These are phyloP conservation scores for Dipodascopsis uninucleata DNA, from an alignment of 805 yeast genomes.

Conservation along the genomic window DNA sequence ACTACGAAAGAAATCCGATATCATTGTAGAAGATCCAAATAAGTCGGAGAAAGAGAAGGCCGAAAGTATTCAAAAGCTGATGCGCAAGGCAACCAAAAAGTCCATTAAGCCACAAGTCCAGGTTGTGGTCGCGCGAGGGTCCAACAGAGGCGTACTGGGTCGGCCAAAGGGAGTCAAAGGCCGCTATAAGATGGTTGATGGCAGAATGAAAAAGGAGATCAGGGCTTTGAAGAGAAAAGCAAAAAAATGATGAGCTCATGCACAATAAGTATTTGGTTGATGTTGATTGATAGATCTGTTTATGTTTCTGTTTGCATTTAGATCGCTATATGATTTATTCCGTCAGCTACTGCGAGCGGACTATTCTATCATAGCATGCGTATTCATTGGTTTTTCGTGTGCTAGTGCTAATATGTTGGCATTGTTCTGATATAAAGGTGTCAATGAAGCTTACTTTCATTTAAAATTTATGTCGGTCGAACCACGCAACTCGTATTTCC, in stretches of 20 bases:
- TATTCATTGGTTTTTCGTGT: too few relatives aligned
- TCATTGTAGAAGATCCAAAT: constrained; percentile 80
- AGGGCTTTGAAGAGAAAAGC: constrained; percentile 87
- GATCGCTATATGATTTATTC: too few relatives aligned
- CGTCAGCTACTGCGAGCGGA: too few relatives aligned
- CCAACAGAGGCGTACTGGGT: constrained; percentile 81
- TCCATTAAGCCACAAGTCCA: constrained; percentile 73
- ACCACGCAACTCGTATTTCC: too few relatives aligned
- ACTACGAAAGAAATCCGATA: constrained; percentile 86
- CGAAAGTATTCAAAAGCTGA: constrained; percentile 81
- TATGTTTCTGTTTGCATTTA: too few relatives aligned
- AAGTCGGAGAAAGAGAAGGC: constrained; percentile 93
- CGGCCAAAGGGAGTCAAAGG: constrained; percentile 97
- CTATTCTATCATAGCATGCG: too few relatives aligned
- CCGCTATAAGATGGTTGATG: constrained; percentile 98
- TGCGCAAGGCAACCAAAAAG: constrained; percentile 71
- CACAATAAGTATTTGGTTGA: too few relatives aligned
- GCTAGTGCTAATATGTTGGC: too few relatives aligned
- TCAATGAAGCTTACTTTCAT: too few relatives aligned
- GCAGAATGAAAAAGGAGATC: constrained; percentile 95
- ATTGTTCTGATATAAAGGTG: too few relatives aligned
- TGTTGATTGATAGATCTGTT: too few relatives aligned
- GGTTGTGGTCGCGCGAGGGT: constrained; percentile 81
- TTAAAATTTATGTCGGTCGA: too few relatives aligned
- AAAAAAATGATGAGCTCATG: constrained; percentile 48